phyloP scores from a whole-genome alignment of 805 yeast genomes.

The Wickerhamiella galacta region DNA sequence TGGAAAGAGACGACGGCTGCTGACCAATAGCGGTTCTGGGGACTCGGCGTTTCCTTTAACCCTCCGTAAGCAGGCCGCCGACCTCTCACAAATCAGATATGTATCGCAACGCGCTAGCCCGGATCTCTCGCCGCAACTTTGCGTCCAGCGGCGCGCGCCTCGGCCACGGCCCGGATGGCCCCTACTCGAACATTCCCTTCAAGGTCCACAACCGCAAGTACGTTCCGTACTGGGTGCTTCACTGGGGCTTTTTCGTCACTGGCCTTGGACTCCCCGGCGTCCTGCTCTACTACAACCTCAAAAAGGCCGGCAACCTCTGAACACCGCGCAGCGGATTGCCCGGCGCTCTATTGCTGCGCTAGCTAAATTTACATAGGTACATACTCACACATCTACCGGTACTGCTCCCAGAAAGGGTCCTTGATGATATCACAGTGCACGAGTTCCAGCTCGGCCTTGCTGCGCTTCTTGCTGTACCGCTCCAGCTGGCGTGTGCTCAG shows the following conservation, averaged over 20 bases:
- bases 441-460: slow-evolving; percentile 29
- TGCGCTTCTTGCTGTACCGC: slow-evolving; percentile 31
- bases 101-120: background rate
- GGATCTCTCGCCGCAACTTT: slow-evolving; percentile 9
- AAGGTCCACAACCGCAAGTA: slow-evolving; percentile 75
- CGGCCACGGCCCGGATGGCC: slow-evolving; percentile 58
- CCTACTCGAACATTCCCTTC: slow-evolving; percentile 87
- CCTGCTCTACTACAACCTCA: slow-evolving; percentile 63
- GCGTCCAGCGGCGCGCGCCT: slow-evolving; percentile 22
- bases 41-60: too few relatives aligned
- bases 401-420: slow-evolving; percentile 40
- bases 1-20: slow-evolving; percentile 1
- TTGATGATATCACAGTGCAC: slow-evolving; percentile 47
- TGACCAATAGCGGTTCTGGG: too few relatives aligned
- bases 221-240: slow-evolving; percentile 69
- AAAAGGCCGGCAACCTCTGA: slow-evolving; percentile 52
- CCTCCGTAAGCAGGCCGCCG: background rate
- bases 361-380: too few relatives aligned
- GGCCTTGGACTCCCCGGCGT: slow-evolving; percentile 68
- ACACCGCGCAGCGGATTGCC: too few relatives aligned
- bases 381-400: too few relatives aligned
- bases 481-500: slow-evolving; percentile 32
- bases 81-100: background rate
- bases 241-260: slow-evolving; percentile 54
- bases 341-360: too few relatives aligned